These are phyloP conservation scores for Oryza australiensis DNA, from an alignment of 176 grass and related monocot genomes.

Conservation along the genomic window DNA sequence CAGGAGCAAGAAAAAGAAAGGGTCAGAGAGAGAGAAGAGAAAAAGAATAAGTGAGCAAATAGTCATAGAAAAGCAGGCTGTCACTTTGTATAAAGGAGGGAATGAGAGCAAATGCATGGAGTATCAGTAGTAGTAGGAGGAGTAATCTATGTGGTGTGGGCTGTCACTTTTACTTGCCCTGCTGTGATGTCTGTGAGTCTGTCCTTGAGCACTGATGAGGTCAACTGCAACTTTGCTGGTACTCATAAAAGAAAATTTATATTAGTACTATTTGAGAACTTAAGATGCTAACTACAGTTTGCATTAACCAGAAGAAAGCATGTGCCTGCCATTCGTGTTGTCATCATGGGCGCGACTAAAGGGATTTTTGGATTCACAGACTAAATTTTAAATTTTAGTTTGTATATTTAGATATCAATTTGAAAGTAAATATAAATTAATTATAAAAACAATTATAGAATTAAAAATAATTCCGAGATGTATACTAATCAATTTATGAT, in stretches of 20 bases:
- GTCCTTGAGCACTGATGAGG: background rate
- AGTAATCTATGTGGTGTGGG: background rate
- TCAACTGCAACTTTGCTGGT: background rate
- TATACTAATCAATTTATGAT: no score
- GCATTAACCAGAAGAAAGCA: no score
- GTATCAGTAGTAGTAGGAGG: background rate
- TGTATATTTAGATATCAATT: no score
- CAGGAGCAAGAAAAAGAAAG: conserved; percentile 10
- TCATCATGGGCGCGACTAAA: no score
- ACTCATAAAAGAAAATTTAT: background rate
- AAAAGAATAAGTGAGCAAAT: background rate
- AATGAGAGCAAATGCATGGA: conserved; percentile 33
- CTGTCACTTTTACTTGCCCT: background rate
- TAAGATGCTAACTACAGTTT: no score
- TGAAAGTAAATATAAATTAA: no score
- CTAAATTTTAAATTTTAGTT: no score
- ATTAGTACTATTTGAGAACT: no score
- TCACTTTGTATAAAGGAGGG: conserved; percentile 43
- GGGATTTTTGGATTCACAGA: no score
- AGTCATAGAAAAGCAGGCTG: background rate
- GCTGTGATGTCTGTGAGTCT: background rate
- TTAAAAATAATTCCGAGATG: no score
- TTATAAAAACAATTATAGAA: no score
- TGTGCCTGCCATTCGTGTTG: no score
- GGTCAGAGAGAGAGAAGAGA: background rate